Conservation (phyloP, 2,329 filamentous ascomycete species). For the Xylaria sp. region DNA sequence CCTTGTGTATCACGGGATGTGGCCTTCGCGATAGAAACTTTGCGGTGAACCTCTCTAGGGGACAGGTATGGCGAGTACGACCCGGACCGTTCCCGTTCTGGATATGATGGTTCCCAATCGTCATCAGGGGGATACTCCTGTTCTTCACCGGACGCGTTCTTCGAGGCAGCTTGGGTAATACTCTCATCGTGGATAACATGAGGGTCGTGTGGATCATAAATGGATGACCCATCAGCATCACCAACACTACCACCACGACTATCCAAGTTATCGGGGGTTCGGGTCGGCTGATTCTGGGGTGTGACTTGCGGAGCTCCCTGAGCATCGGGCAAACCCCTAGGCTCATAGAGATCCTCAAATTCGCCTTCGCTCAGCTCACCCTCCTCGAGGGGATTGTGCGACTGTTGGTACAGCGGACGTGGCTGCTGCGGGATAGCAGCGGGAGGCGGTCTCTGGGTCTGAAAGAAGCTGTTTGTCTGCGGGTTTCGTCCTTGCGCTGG, state of each 20-base stretch:
- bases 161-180: constrained; percentile 40
- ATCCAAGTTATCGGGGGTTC: constrained; percentile 33
- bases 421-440: constrained; percentile 15
- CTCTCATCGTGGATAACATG: constrained; percentile 42
- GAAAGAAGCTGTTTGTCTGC: constrained; percentile 23
- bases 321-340: constrained; percentile 42
- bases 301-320: constrained; percentile 9
- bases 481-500: constrained; percentile 26
- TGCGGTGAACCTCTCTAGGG: constrained; percentile 58
- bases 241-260: constrained; percentile 44
- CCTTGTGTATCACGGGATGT: constrained; percentile 39
- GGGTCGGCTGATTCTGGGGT: constrained; percentile 21
- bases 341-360: constrained; percentile 67
- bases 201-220: constrained; percentile 48
- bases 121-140: constrained; percentile 45
- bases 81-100: constrained; percentile 58
- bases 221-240: constrained; percentile 50
- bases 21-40: constrained; percentile 41
- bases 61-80: constrained; percentile 66
- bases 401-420: constrained; percentile 13
- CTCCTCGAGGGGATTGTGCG: constrained; percentile 64
- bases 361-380: constrained; percentile 83
- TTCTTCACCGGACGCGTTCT: constrained; percentile 40
- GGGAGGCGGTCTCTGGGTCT: constrained; percentile 23
- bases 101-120: constrained; percentile 45